Evolutionary conservation across 2,329 filamentous ascomycete species (phyloP).

Genomic region (Alternaria solani): DNA sequence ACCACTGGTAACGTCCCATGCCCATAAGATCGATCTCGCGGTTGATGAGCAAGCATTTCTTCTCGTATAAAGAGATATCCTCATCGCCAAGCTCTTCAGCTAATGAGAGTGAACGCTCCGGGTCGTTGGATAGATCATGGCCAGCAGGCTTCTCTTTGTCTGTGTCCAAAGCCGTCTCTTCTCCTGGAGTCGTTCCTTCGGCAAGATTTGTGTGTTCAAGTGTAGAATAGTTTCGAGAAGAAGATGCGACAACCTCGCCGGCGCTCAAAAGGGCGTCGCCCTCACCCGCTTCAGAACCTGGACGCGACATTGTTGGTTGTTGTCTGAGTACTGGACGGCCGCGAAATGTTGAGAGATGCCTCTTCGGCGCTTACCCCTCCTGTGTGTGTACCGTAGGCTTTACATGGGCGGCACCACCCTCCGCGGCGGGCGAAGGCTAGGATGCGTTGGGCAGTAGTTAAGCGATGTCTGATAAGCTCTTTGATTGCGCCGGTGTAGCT

Average conservation of each 20-base stretch:
- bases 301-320: conserved; percentile 10
- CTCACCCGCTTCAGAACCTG: conserved; percentile 4
- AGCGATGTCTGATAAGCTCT: conserved; percentile 18
- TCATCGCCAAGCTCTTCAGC: conserved; percentile 22
- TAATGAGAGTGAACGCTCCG: conserved; percentile 6
- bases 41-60: conserved; percentile 56
- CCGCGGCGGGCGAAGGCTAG: conserved; percentile 9
- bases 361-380: conserved; percentile 10
- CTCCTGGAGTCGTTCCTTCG: background rate
- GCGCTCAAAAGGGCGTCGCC: conserved; percentile 13
- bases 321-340: background rate
- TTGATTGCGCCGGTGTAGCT: conserved; percentile 12
- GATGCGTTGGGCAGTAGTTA: conserved; percentile 14
- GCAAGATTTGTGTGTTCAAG: background rate
- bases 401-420: conserved; percentile 4
- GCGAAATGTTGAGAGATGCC: background rate
- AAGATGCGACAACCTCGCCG: conserved; percentile 8
- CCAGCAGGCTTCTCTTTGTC: conserved; percentile 3
- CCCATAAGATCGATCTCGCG: conserved; percentile 61
- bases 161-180: background rate
- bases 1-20: conserved; percentile 64
- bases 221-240: conserved; percentile 18
- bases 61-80: conserved; percentile 49
- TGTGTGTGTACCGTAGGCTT: conserved; percentile 9
- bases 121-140: background rate